These are phyloP conservation scores for Oehlia diaphana DNA, from an alignment of 192 early-diverging fungal species.

Conservation along the genomic window DNA sequence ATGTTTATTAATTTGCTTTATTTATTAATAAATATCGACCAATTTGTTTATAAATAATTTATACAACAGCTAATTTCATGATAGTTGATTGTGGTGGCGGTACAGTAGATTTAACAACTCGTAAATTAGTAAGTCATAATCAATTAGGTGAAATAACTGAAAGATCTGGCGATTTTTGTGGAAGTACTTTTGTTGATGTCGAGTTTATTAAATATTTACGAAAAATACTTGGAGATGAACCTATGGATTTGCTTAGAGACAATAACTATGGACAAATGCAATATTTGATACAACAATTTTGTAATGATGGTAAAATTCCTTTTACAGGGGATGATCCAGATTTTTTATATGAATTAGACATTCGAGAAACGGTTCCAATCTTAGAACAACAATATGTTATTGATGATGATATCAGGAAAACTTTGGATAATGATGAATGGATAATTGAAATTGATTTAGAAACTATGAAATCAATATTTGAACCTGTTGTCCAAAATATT, in stretches of 20 bases:
- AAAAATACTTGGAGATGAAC: too few relatives aligned
- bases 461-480: constrained; percentile 52
- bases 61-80: constrained; percentile 46
- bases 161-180: background rate
- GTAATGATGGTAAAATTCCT: too few relatives aligned
- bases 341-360: too few relatives aligned
- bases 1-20: background rate
- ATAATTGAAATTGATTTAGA: constrained; percentile 45
- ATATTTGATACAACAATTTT: constrained; percentile 9
- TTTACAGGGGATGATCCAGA: too few relatives aligned
- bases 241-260: background rate
- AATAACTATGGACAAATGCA: constrained; percentile 7
- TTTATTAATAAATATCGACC: too few relatives aligned
- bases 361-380: background rate
- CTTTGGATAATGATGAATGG: constrained; percentile 42
- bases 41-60: too few relatives aligned
- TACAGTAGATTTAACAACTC: constrained; percentile 31
- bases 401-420: constrained; percentile 3
- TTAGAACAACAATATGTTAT: background rate
- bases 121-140: constrained; percentile 7
- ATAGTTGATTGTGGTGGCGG: constrained; percentile 60
- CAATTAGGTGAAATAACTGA: constrained; percentile 12
- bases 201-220: constrained; percentile 15
- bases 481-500: constrained; percentile 56
- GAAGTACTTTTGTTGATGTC: background rate